These are phyloP conservation scores for Suhomyces bolitotheri DNA, from an alignment of 1,139 yeast genomes.

Conservation along the genomic window DNA sequence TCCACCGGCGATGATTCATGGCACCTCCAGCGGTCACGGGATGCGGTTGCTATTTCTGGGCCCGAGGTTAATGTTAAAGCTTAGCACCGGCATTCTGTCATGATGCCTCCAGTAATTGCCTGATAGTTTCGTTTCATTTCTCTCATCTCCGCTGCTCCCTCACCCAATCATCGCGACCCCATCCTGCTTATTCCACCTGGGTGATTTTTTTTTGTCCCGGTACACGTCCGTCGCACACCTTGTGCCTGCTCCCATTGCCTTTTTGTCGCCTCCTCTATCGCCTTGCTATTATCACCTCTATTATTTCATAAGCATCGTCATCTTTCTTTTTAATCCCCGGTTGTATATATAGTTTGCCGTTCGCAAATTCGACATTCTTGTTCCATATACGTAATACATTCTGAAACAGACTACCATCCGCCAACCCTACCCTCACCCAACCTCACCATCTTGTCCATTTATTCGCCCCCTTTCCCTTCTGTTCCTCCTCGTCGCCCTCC, in stretches of 20 bases:
- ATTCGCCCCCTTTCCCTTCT: background rate
- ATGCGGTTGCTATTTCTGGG: background rate
- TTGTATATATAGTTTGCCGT: constrained; percentile 13
- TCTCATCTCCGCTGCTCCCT: background rate
- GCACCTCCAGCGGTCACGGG: background rate
- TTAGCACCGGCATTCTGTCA: too few relatives aligned
- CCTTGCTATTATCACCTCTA: constrained; percentile 13
- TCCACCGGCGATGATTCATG: background rate
- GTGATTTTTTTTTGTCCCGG: constrained; percentile 5
- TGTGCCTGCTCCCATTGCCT: background rate
- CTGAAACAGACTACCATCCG: constrained; percentile 1
- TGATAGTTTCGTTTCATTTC: background rate
- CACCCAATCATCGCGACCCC: constrained; percentile 3
- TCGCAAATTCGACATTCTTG: background rate
- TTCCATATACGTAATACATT: background rate
- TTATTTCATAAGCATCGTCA: constrained; percentile 14
- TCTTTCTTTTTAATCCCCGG: constrained; percentile 12
- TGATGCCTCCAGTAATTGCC: background rate
- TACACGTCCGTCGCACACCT: constrained; percentile 7
- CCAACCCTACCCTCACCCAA: background rate
- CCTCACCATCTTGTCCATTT: background rate
- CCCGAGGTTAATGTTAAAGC: too few relatives aligned
- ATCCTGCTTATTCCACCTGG: constrained; percentile 3
- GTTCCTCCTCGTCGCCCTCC: constrained; percentile 1
- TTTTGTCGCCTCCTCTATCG: constrained; percentile 7